phyloP scores from a whole-genome alignment of 495 filamentous ascomycete species.

The Hypoxylon crocopeplum region DNA sequence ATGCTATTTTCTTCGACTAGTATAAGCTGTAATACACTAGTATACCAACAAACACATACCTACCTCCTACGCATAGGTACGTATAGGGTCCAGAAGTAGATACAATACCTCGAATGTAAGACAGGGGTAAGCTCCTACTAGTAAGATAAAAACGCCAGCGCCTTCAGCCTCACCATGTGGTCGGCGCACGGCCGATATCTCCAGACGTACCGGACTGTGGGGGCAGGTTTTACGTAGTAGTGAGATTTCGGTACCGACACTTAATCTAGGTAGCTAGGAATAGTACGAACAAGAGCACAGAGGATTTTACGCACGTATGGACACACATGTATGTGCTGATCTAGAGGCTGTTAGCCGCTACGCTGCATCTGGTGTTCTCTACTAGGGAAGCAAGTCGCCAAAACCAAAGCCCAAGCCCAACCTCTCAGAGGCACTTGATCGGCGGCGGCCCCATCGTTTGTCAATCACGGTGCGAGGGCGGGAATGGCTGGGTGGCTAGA shows the following conservation, averaged over 20 bases:
- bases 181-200: slow-evolving; percentile 11
- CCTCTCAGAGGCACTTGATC: slow-evolving; percentile 27
- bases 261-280: background rate
- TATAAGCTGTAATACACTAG: too few relatives aligned
- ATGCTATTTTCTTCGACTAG: too few relatives aligned
- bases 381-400: slow-evolving; percentile 9
- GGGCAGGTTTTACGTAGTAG: too few relatives aligned
- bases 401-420: too few relatives aligned
- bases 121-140: slow-evolving; percentile 8
- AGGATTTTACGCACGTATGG: background rate
- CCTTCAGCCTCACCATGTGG: slow-evolving; percentile 45
- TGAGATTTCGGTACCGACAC: slow-evolving; percentile 17
- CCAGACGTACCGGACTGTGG: background rate
- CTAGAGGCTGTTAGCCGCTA: slow-evolving; percentile 5
- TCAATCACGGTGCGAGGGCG: slow-evolving; percentile 19
- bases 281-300: background rate
- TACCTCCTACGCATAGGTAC: too few relatives aligned
- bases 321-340: background rate
- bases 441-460: slow-evolving; percentile 2
- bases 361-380: slow-evolving; percentile 20
- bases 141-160: slow-evolving; percentile 17
- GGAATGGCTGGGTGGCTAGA: slow-evolving; percentile 31
- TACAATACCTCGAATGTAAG: background rate
- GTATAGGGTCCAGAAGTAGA: too few relatives aligned
- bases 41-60: too few relatives aligned